Conservation (phyloP, 2,329 filamentous ascomycete species). For the Apiospora malaysiana region DNA sequence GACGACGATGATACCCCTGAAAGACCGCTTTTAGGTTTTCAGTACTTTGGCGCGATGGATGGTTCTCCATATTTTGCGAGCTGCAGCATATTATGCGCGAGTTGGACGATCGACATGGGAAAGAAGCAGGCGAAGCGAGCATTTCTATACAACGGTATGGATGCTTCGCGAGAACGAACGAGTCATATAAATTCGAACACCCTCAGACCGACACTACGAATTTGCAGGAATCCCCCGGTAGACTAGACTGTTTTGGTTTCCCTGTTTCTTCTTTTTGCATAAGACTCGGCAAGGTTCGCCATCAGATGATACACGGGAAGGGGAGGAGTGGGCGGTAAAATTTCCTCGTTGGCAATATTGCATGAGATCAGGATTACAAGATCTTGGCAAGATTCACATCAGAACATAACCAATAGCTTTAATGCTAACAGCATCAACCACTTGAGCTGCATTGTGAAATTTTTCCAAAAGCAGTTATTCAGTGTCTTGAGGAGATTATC, state of each 20-base stretch:
- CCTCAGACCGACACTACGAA: not conserved
- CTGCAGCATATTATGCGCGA: conserved; percentile 7
- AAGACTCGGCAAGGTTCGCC: conserved; percentile 7
- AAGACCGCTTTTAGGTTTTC: conserved; percentile 17
- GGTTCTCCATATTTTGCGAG: conserved; percentile 8
- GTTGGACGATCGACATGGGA: not conserved
- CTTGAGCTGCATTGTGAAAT: not conserved
- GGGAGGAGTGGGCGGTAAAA: not conserved
- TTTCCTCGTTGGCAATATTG: not conserved
- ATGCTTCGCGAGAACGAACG: conserved; percentile 4
- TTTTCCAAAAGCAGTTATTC: not conserved
- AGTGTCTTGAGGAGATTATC: too few species aligned
- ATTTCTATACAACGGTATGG: not conserved
- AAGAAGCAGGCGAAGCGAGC: not conserved
- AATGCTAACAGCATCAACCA: conserved; percentile 12
- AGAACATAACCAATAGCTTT: conserved; percentile 12
- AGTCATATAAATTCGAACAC: not conserved
- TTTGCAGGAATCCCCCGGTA: conserved; percentile 15
- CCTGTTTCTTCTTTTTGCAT: conserved; percentile 15
- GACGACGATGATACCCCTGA: conserved; percentile 18
- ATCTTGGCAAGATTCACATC: not conserved
- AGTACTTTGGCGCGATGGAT: conserved; percentile 11
- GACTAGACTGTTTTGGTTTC: conserved; percentile 17
- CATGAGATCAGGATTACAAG: conserved; percentile 14
- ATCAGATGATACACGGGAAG: not conserved